A percentile compares a stretch with the other conserved stretches of the same genome.
Evolutionary conservation across 176 grass and related monocot species (phyloP).

Genomic region (Oryza glumipatula): DNA sequence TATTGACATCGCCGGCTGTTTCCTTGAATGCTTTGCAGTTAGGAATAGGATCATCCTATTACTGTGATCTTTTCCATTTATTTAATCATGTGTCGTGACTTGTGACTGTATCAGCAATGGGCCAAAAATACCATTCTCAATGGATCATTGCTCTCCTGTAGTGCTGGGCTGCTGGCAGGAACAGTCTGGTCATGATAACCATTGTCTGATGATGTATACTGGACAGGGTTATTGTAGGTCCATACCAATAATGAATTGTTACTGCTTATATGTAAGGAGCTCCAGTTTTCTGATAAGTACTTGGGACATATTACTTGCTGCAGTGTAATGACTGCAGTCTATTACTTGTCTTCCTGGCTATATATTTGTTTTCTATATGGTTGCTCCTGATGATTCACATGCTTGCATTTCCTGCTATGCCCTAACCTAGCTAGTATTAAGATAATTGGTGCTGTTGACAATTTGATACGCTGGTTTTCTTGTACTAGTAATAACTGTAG

Average conservation of each 20-base stretch:
- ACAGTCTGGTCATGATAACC: conserved; percentile 26
- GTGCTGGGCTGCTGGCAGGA: neutral
- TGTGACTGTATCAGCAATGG: neutral
- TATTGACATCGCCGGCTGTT: conserved; percentile 3
- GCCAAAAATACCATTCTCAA: neutral
- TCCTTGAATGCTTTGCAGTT: conserved; percentile 33
- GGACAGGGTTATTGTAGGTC: conserved; percentile 23
- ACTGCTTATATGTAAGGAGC: conserved; percentile 23
- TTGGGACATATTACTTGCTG: conserved; percentile 16
- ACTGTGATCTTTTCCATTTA: neutral
- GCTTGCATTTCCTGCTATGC: conserved; percentile 15
- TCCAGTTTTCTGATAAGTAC: conserved; percentile 1
- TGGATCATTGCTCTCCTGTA: neutral
- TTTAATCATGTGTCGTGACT: neutral
- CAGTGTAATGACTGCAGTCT: neutral
- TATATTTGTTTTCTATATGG: conserved; percentile 22
- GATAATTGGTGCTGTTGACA: neutral
- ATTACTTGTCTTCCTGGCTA: conserved; percentile 4
- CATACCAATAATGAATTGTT: conserved; percentile 22
- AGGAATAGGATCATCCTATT: conserved; percentile 30
- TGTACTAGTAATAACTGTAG: neutral
- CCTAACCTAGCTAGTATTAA: neutral
- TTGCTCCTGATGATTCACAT: conserved; percentile 16
- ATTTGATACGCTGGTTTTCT: conserved; percentile 24
- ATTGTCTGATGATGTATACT: conserved; percentile 24